Base-by-base conservation (phyloP, 805 yeast genomes). In the Yarrowia divulgata region DNA sequence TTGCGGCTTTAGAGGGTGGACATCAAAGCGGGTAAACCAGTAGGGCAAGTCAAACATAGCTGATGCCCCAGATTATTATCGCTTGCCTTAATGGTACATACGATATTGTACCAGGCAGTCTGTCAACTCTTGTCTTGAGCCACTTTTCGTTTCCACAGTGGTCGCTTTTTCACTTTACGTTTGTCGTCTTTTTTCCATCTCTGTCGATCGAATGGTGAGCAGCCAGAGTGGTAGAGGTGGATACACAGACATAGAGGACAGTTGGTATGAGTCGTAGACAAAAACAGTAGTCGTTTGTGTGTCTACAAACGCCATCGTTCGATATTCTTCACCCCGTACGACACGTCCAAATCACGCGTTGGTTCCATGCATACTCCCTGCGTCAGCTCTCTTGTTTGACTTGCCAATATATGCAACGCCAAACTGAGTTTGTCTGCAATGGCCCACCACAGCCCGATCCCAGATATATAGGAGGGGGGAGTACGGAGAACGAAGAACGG, bases 361-460 rank as follows among this genome's bases (percentile, higher is more conserved):
- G 18, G 55, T 52, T 54, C 60, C 32, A 54, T 54, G 60, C 60
- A 54, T 37, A 14, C 43, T 19, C 60, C 60, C 60, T 54, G 60
- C 60, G 60, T 54, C 60, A 49, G 52, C 39, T 23, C 54, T 48
- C 52, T 48, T 48, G 52, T 48, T 48, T 52, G 43, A 37, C 60
- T 37, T 18, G 23, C 45, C 45, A 54, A 39, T 54, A 37, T 54
- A 54, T 54, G 60, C 45, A 39, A 54, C 60, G 14, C 32, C 60
- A 19, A 16, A 14, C 29, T 39, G 39, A 34, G 60, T 54, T 54
- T 54, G 60, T 10, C 29, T 35, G 42, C 18, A 34, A n/a, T 52
- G 58, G 58, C 60, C 60, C 60, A 54, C 60, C 60, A 54, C 45
- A 39, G 60, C 60, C 60, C 60, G 60, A 54, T 54, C 60, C 19